Conservation (phyloP, 2,329 filamentous ascomycete genomes). For the Nemania sp. region DNA sequence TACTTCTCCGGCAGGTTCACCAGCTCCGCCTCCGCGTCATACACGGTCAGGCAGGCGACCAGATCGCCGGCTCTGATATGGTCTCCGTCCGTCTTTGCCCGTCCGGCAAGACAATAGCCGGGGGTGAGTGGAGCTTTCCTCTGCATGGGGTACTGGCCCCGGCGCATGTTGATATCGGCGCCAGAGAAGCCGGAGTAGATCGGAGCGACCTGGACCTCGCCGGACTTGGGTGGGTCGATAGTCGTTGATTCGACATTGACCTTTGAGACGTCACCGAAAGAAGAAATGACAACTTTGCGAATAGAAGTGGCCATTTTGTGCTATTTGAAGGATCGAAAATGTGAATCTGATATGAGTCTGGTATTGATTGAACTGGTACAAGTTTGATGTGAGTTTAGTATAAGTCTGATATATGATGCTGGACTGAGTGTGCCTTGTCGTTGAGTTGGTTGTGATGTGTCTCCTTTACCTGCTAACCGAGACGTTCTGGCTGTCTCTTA, state of each 20-base stretch:
- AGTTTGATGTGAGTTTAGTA: neutral
- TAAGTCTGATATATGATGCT: neutral
- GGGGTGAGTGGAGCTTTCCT: conserved; percentile 52
- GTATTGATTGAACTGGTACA: neutral
- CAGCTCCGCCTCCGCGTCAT: conserved; percentile 50
- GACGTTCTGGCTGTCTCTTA: conserved; percentile 1
- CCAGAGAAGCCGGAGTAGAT: conserved; percentile 49
- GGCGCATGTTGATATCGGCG: conserved; percentile 54
- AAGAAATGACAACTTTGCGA: conserved; percentile 24
- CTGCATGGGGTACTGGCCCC: conserved; percentile 53
- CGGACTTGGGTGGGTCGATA: conserved; percentile 12
- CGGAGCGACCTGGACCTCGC: conserved; percentile 23
- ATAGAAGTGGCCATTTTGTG: conserved; percentile 20
- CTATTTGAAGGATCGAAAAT: neutral
- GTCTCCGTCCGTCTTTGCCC: conserved; percentile 45
- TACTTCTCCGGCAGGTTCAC: conserved; percentile 54
- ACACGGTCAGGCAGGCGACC: conserved; percentile 45
- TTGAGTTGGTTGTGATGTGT: neutral
- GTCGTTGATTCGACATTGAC: conserved; percentile 15
- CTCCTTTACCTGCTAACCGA: neutral
- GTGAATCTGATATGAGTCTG: neutral
- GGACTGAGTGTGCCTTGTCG: neutral
- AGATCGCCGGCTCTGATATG: conserved; percentile 41
- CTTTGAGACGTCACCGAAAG: conserved; percentile 25
- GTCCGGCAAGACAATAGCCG: conserved; percentile 54